Conservation (phyloP, 345 rosid species). For the Camelina neglecta region DNA sequence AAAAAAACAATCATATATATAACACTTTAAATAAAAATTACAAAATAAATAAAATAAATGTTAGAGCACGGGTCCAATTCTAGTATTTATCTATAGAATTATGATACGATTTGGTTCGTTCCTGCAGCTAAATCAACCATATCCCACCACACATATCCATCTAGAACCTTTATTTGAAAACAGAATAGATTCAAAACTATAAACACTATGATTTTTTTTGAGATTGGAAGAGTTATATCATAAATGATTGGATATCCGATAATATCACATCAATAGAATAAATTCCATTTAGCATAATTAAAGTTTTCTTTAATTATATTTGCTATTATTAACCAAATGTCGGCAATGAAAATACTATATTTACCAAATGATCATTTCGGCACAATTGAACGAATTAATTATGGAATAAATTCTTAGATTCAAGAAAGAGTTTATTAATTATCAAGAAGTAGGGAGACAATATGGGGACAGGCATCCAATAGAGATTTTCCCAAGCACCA, state of each 20-base stretch:
- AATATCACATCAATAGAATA: slow-evolving; percentile 41
- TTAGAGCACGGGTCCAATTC: too few relatives aligned
- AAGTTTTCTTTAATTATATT: slow-evolving; percentile 1
- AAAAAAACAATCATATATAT: too few relatives aligned
- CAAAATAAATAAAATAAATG: too few relatives aligned
- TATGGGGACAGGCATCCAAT: slow-evolving; percentile 22
- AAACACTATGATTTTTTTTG: background rate
- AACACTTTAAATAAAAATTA: too few relatives aligned
- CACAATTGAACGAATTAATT: slow-evolving; percentile 3
- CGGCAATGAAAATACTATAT: slow-evolving; percentile 29
- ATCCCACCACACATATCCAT: background rate
- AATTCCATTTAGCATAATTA: slow-evolving; percentile 35
- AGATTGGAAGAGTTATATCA: background rate
- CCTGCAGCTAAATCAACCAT: background rate
- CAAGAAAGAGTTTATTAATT: slow-evolving; percentile 5
- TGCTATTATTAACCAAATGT: slow-evolving; percentile 18
- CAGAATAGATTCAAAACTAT: slow-evolving; percentile 9
- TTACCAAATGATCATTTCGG: slow-evolving; percentile 18
- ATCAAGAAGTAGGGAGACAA: slow-evolving; percentile 16
- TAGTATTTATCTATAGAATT: background rate
- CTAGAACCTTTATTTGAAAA: background rate
- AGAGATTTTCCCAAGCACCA: background rate
- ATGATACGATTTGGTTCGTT: background rate
- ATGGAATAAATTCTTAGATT: slow-evolving; percentile 34
- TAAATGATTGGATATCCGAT: slow-evolving; percentile 36